Conservation (phyloP, 2,329 filamentous ascomycete genomes). For the Lasiodiplodia hormozganensis region DNA sequence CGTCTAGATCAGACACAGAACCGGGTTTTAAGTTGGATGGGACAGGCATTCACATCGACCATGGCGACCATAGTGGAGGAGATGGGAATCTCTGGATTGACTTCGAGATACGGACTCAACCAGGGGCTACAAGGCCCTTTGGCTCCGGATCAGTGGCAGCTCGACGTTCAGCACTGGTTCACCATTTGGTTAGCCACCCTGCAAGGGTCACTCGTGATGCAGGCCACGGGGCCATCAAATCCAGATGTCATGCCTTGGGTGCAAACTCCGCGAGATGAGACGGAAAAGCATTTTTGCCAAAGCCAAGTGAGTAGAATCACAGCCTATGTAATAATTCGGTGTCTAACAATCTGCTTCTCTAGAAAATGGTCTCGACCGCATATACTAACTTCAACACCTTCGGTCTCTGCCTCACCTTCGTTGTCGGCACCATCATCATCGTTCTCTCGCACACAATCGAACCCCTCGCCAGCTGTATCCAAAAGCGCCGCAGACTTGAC, state of each 20-base stretch:
- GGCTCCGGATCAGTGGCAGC: constrained; percentile 31
- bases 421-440: constrained; percentile 35
- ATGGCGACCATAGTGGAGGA: background rate
- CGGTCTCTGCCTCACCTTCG: constrained; percentile 36
- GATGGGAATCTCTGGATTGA: background rate
- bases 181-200: constrained; percentile 26
- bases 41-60: background rate
- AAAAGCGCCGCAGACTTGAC: constrained; percentile 26
- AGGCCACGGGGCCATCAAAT: no score
- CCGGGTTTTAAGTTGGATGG: background rate
- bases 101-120: constrained; percentile 19
- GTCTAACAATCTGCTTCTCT: no score
- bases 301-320: no score
- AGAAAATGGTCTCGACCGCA: constrained; percentile 29
- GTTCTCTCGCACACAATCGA: constrained; percentile 31
- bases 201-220: constrained; percentile 24
- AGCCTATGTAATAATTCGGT: no score
- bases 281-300: no score
- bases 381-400: constrained; percentile 36
- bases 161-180: constrained; percentile 31
- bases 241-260: no score
- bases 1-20: background rate
- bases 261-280: no score
- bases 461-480: constrained; percentile 10
- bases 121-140: constrained; percentile 23